Evolutionary conservation across 2,329 filamentous ascomycete genomes (phyloP).

Genomic region (Cercospora citrullina): DNA sequence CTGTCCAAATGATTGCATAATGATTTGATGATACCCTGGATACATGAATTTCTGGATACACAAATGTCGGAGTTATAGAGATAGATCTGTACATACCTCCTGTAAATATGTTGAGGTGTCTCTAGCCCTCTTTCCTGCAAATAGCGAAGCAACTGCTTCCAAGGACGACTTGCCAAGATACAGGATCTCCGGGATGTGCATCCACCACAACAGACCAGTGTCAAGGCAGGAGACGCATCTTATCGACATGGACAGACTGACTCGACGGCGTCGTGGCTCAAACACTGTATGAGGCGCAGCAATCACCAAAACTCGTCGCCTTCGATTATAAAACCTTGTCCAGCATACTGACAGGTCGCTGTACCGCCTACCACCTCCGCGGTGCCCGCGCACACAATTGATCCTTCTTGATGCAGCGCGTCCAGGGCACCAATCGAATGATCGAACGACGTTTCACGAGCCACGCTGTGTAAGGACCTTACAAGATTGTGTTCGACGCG

Average conservation of each 20-base stretch:
- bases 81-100: slow-evolving; percentile 13
- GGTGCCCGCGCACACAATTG: background rate
- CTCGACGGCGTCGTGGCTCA: background rate
- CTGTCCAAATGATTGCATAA: background rate
- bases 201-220: background rate
- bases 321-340: background rate
- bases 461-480: background rate
- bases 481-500: background rate
- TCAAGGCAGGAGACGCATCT: background rate
- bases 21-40: slow-evolving; percentile 10
- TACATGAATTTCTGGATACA: background rate
- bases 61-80: background rate
- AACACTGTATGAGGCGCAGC: background rate
- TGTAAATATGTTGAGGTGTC: background rate
- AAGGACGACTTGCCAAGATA: background rate
- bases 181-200: background rate
- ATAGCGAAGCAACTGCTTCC: background rate
- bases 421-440: background rate
- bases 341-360: background rate
- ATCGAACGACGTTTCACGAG: background rate
- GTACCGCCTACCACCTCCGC: background rate
- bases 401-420: background rate
- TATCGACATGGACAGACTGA: background rate
- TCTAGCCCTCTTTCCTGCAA: background rate
- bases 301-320: background rate